These are phyloP conservation scores for Pseudocohnilembus persalinus DNA, from an alignment of 169 alveolate species.

Conservation along the genomic window DNA sequence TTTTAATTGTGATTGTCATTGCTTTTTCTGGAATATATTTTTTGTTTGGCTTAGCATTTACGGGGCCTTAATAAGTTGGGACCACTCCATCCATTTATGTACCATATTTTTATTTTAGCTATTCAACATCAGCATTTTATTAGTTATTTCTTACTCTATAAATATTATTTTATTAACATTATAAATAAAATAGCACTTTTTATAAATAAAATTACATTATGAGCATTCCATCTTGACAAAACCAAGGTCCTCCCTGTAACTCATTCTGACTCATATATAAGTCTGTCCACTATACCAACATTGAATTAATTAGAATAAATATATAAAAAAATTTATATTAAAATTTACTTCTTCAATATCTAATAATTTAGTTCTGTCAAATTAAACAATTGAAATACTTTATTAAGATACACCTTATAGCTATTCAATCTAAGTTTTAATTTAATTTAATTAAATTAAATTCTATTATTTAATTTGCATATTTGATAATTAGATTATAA, in stretches of 20 bases:
- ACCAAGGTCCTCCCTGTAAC: neutral
- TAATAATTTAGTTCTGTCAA: neutral
- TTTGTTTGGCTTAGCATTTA: neutral
- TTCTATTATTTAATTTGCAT: too few species aligned
- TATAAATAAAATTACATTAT: neutral
- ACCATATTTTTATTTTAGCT: too few species aligned
- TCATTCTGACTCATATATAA: neutral
- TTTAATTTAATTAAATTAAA: too few species aligned
- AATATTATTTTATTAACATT: too few species aligned
- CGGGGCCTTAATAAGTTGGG: too few species aligned
- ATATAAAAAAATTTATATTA: too few species aligned
- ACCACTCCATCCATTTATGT: too few species aligned
- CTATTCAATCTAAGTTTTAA: neutral
- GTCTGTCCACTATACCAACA: neutral
- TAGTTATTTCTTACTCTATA: too few species aligned
- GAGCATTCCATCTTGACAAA: neutral
- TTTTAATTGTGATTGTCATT: neutral
- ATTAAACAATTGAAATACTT: neutral
- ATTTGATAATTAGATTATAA: too few species aligned
- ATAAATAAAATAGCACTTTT: too few species aligned
- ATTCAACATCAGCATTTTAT: too few species aligned
- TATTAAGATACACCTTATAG: neutral
- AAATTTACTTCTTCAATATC: neutral
- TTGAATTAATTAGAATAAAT: too few species aligned
- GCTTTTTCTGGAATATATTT: neutral